Evolutionary conservation across 2,329 filamentous ascomycete genomes (phyloP), one percentile per base, ranked within the genome.

Genomic region (Xylaria sp.): DNA sequence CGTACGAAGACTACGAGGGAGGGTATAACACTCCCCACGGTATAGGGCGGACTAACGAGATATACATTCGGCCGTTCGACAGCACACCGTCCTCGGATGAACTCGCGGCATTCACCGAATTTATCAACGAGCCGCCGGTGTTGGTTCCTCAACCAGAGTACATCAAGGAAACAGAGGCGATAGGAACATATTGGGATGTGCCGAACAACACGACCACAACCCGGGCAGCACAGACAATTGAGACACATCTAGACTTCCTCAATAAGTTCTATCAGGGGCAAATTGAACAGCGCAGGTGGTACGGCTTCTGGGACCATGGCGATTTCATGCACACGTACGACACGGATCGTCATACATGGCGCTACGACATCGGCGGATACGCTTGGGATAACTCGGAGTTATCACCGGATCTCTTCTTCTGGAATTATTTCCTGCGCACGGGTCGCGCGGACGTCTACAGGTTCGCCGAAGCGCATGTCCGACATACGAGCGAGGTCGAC

Each of bases 371-470:
- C 19, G 88, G 88, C 3, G 88, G 88, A 0, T 90, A 87, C 66
- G 88, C 87, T 0, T 90, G 88, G 88, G 88, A 90, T 57, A 90
- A 90, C 73, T 88, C 85, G 0, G 88, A 90, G 74, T 80, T 90
- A 0, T 90, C 88, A 0, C 86, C 88, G 0, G 88, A 90, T 71
- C 76, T 90, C 1, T 90, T 86, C 78, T 84, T 90, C 72, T 90
- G 88, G 88, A 84, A 83, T 3, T 86, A 88, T 65, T 90, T 90
- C 77, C 81, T 90, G 1, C 84, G 85, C 9, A 90, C 87, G 0
- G 87, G 87, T 0, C 81, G 85, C 1, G 82, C 83, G 2, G 86
- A 88, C 61, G 84, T 88, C 0, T 90, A 85, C 72, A 82, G 85
- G 0, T 84, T 90, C 55, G 87, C 88, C 0, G 88, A 90, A 73